Conservation (phyloP, 2,329 filamentous ascomycete genomes). For the Monosporascus sp. region DNA sequence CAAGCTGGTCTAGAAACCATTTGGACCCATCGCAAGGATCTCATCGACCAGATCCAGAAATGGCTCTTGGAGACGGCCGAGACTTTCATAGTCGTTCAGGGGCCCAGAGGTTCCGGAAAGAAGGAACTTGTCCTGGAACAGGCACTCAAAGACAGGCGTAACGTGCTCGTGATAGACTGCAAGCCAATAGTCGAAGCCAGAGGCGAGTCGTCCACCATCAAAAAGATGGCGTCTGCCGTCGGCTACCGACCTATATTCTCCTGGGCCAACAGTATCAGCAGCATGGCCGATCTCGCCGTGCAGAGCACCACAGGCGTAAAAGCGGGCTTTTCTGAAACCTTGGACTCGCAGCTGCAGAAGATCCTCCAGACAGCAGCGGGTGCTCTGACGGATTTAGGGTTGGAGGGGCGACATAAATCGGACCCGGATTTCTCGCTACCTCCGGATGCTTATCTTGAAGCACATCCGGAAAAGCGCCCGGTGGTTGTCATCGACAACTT, state of each 20-base stretch:
- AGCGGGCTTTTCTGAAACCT: slow-evolving; percentile 86
- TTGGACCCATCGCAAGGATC: slow-evolving; percentile 78
- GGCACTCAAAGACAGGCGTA: slow-evolving; percentile 67
- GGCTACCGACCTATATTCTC: slow-evolving; percentile 92
- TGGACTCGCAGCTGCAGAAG: slow-evolving; percentile 84
- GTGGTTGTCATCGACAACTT: slow-evolving; percentile 92
- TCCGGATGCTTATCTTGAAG: slow-evolving; percentile 84
- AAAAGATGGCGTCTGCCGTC: slow-evolving; percentile 72
- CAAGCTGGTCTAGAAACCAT: slow-evolving; percentile 71
- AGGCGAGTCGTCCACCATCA: slow-evolving; percentile 81
- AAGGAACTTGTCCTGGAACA: slow-evolving; percentile 82
- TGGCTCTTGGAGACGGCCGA: slow-evolving; percentile 87
- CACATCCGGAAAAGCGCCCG: slow-evolving; percentile 76
- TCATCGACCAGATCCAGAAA: slow-evolving; percentile 75
- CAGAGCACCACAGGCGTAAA: slow-evolving; percentile 93
- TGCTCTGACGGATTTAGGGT: slow-evolving; percentile 72
- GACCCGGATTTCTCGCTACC: slow-evolving; percentile 68
- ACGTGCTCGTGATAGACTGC: slow-evolving; percentile 85
- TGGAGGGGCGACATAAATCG: slow-evolving; percentile 63
- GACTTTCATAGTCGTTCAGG: slow-evolving; percentile 91
- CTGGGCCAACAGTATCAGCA: slow-evolving; percentile 93
- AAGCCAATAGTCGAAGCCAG: slow-evolving; percentile 88
- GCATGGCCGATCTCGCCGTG: slow-evolving; percentile 84
- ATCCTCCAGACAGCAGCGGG: slow-evolving; percentile 79
- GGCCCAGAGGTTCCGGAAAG: slow-evolving; percentile 87